phyloP scores from a whole-genome alignment of 495 filamentous ascomycete genomes.

The Trichoderma gamsii region DNA sequence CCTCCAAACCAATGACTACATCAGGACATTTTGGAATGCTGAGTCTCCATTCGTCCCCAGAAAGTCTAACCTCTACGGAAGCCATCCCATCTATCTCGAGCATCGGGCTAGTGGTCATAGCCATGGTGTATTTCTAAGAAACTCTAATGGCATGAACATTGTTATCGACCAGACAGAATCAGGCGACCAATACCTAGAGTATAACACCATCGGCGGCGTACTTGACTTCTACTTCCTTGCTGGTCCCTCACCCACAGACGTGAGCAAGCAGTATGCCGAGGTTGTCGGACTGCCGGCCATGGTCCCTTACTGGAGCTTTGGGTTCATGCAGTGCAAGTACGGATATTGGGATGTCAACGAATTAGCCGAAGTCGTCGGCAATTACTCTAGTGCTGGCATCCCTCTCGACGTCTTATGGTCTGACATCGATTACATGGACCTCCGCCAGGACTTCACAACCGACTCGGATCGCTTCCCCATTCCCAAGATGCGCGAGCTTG shows the following conservation, averaged over 20 bases:
- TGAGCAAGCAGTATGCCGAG: conserved; percentile 66
- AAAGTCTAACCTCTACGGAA: too few relatives aligned
- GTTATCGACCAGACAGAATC: too few relatives aligned
- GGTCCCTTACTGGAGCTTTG: conserved; percentile 86
- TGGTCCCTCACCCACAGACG: conserved; percentile 64
- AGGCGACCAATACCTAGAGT: too few relatives aligned
- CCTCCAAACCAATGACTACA: too few relatives aligned
- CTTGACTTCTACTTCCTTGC: conserved; percentile 80
- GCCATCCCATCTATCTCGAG: too few relatives aligned
- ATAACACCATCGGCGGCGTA: conserved; percentile 49
- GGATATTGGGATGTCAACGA: conserved; percentile 72
- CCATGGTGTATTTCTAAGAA: too few relatives aligned
- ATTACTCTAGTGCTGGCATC: conserved; percentile 65
- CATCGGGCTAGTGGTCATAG: too few relatives aligned
- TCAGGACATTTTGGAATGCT: too few relatives aligned
- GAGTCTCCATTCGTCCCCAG: too few relatives aligned
- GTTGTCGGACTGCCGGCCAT: conserved; percentile 67
- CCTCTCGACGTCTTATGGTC: conserved; percentile 84
- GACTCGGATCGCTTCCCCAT: conserved; percentile 63
- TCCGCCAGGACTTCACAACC: conserved; percentile 64
- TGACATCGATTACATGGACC: conserved; percentile 78
- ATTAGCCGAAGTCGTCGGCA: conserved; percentile 69
- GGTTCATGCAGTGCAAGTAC: conserved; percentile 80
- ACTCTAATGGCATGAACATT: too few relatives aligned
- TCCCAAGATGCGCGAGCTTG: conserved; percentile 57